Conservation (phyloP, 2,329 filamentous ascomycete genomes). For the Nigrograna mackinnonii region DNA sequence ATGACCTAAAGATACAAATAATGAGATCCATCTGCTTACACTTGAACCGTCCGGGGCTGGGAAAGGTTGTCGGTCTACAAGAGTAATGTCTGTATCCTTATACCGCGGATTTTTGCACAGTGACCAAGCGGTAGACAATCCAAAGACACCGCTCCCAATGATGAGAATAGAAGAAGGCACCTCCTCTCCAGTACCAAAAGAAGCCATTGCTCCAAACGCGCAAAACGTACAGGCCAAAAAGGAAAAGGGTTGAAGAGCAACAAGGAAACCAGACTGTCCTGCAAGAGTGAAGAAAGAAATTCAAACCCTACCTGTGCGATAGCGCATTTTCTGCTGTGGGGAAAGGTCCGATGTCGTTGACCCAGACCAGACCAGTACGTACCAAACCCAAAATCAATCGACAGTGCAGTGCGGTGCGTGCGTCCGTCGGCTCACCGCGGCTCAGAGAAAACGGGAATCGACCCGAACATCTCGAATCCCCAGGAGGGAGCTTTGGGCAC, state of each 20-base stretch:
- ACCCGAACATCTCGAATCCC: too few species aligned
- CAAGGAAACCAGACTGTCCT: too few species aligned
- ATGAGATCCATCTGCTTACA: constrained; percentile 31
- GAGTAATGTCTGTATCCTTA: constrained; percentile 57
- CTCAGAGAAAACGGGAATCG: too few species aligned
- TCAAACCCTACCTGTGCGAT: neutral
- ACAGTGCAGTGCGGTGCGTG: too few species aligned
- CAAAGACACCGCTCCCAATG: constrained; percentile 58
- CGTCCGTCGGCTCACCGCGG: neutral
- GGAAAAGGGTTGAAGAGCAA: too few species aligned
- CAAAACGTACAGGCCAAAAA: too few species aligned
- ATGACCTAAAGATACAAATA: neutral
- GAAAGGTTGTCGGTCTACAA: constrained; percentile 61
- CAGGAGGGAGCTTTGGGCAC: too few species aligned
- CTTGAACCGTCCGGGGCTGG: constrained; percentile 63
- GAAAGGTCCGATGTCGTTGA: constrained; percentile 23
- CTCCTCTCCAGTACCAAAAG: too few species aligned
- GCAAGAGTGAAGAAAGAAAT: too few species aligned
- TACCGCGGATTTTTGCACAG: constrained; percentile 64
- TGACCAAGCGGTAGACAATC: constrained; percentile 69
- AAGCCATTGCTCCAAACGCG: too few species aligned
- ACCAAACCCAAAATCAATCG: too few species aligned
- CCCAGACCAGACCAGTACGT: neutral
- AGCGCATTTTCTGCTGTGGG: neutral
- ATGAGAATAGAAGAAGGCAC: constrained; percentile 51